These are phyloP conservation scores for Neonectria magnoliae DNA, from an alignment of 2,329 filamentous ascomycete species.

Conservation along the genomic window DNA sequence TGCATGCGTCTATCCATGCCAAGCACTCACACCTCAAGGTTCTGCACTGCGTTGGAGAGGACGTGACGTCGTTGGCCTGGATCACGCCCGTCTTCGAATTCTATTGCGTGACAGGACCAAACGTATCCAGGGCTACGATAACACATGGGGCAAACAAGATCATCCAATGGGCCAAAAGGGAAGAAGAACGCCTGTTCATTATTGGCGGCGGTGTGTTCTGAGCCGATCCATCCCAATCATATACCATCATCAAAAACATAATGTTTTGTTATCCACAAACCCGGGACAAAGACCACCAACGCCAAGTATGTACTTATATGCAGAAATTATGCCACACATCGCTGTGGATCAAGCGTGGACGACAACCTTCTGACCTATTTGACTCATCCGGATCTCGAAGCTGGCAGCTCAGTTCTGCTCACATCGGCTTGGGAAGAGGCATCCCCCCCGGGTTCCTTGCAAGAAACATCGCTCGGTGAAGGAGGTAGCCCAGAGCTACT, in stretches of 20 bases:
- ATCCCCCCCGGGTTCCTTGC: conserved; percentile 28
- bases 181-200: conserved; percentile 95
- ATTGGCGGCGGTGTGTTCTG: conserved; percentile 93
- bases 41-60: conserved; percentile 79
- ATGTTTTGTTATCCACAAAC: conserved; percentile 25
- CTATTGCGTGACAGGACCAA: conserved; percentile 90
- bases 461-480: conserved; percentile 30
- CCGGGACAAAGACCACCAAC: conserved; percentile 35
- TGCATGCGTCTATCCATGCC: conserved; percentile 87
- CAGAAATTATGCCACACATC: conserved; percentile 12
- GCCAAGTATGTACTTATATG: conserved; percentile 39
- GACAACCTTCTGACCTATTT: background rate
- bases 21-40: conserved; percentile 88
- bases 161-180: conserved; percentile 88
- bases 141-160: conserved; percentile 89
- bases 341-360: conserved; percentile 17
- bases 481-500: conserved; percentile 31
- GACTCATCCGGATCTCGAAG: conserved; percentile 21
- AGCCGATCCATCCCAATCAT: conserved; percentile 33
- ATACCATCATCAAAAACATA: conserved; percentile 30
- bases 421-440: conserved; percentile 26
- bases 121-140: conserved; percentile 70
- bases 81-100: conserved; percentile 91
- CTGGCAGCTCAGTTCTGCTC: conserved; percentile 28
- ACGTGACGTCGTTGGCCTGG: conserved; percentile 87